A percentile compares a stretch with the other conserved stretches of the same genome.
phyloP scores from a whole-genome alignment of 331 rosid genomes.

The Malus hybrid region DNA sequence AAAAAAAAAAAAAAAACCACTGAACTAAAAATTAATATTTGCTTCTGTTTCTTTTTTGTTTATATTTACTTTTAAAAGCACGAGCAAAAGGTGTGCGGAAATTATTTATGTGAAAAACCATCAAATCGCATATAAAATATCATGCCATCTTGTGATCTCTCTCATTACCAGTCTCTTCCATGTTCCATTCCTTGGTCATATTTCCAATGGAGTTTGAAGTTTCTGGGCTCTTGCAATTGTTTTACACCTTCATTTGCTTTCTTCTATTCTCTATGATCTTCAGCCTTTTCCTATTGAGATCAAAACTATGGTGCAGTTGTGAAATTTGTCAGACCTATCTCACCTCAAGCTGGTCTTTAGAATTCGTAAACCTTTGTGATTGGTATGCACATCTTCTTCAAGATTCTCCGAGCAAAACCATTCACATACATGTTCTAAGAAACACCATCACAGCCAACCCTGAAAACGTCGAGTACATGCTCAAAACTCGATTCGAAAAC shows the following conservation, averaged over 20 bases:
- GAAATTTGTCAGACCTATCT: conserved; percentile 50
- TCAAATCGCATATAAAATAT: background rate
- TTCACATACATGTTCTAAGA: conserved; percentile 57
- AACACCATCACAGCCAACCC: conserved; percentile 75
- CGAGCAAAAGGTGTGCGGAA: background rate
- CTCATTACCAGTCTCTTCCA: background rate
- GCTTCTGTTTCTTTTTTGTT: background rate
- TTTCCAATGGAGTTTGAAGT: conserved; percentile 28
- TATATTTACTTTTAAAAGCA: background rate
- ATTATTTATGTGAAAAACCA: background rate
- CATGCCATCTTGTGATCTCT: background rate
- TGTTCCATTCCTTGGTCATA: background rate
- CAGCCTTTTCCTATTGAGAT: background rate
- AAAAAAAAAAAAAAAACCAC: background rate
- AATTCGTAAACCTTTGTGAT: conserved; percentile 60
- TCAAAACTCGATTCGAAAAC: conserved; percentile 57
- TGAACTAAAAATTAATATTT: background rate
- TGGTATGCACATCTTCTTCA: conserved; percentile 63
- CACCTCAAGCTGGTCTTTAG: conserved; percentile 48
- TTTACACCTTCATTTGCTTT: conserved; percentile 5
- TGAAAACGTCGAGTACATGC: conserved; percentile 65
- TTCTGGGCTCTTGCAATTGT: conserved; percentile 16
- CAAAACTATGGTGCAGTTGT: conserved; percentile 44
- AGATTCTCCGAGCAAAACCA: conserved; percentile 49
- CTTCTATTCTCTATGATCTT: background rate